Evolutionary conservation across 2,329 filamentous ascomycete genomes (phyloP), one percentile per base, ranked within the genome.

Genomic region (Daldinia sp.): DNA sequence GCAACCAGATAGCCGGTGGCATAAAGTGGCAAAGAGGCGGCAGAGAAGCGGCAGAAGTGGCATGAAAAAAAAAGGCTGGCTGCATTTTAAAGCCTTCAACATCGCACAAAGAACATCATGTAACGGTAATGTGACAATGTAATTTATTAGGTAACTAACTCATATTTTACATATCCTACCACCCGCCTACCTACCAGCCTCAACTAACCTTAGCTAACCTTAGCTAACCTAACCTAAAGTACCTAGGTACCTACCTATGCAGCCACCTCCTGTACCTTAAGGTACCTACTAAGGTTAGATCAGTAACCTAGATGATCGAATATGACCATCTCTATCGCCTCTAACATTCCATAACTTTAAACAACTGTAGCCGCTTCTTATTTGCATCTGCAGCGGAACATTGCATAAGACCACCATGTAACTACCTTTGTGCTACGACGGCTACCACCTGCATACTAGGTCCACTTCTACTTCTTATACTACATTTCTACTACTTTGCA

Each of bases 241-340:
- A n/a, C n/a, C n/a, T n/a, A n/a, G n/a, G n/a, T n/a, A n/a, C n/a
- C n/a, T n/a, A n/a, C n/a, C n/a, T n/a, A n/a, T n/a, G n/a, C n/a
- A n/a, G n/a, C n/a, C n/a, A n/a, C n/a, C n/a, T n/a, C n/a, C n/a
- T n/a, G n/a, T n/a, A n/a, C n/a, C n/a, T n/a, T n/a, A n/a, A n/a
- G 29, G 52, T 32, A 32, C 29, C 29, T 32, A n/a, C n/a, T n/a
- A n/a, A n/a, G n/a, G n/a, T n/a, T n/a, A n/a, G n/a, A n/a, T n/a
- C n/a, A n/a, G n/a, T n/a, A 32, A 32, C 27, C 23, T 21, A 60
- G 43, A 55, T 60, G 39, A 9, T 61, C 55, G 21, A 63, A 53
- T 45, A 53, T 63, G 59, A 66, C 34, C 53, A 66, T 63, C 63
- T 64, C 23, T 48, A 45, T 45, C 53, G 53, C 54, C 58, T 43